A percentile compares a stretch with the other conserved stretches of the same genome.
These are phyloP conservation scores for Smallanthus sonchifolius DNA, from an alignment of 129 eudicot species.

Conservation along the genomic window DNA sequence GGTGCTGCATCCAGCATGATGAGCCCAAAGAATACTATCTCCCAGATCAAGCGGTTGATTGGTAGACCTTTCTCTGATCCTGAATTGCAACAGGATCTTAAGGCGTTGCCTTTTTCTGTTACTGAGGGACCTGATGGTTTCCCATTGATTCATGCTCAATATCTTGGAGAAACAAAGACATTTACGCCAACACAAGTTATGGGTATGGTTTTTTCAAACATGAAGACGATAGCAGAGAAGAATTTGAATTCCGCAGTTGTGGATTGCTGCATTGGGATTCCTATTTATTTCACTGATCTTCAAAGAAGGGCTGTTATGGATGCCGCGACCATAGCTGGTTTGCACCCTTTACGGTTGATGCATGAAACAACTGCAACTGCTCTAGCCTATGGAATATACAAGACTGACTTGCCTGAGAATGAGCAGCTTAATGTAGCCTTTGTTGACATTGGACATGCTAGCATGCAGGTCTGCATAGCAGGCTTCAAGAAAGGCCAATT, in stretches of 20 bases:
- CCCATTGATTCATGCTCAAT: conserved; percentile 61
- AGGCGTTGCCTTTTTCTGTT: conserved; percentile 57
- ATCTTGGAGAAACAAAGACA: conserved; percentile 58
- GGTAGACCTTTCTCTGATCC: conserved; percentile 71
- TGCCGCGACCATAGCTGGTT: conserved; percentile 71
- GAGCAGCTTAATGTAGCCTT: conserved; percentile 68
- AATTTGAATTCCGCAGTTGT: conserved; percentile 68
- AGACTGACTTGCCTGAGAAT: conserved; percentile 72
- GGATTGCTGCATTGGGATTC: conserved; percentile 83
- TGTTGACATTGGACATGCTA: conserved; percentile 74
- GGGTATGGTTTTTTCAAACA: conserved; percentile 67
- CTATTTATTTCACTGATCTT: conserved; percentile 72
- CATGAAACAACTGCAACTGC: conserved; percentile 89
- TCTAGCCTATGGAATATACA: conserved; percentile 77
- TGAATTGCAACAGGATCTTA: conserved; percentile 69
- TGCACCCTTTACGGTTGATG: conserved; percentile 65
- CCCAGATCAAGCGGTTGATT: conserved; percentile 65
- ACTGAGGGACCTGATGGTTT: conserved; percentile 75
- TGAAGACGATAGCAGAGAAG: conserved; percentile 72
- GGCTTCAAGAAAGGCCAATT: conserved; percentile 77
- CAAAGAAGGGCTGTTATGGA: conserved; percentile 74
- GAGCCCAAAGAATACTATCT: conserved; percentile 75
- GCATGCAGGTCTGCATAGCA: conserved; percentile 80
- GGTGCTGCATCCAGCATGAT: conserved; percentile 77
- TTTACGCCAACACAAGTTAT: conserved; percentile 70